Evolutionary conservation across 768 basidiomycete genomes (phyloP).

Genomic region (Galerina sulciceps): DNA sequence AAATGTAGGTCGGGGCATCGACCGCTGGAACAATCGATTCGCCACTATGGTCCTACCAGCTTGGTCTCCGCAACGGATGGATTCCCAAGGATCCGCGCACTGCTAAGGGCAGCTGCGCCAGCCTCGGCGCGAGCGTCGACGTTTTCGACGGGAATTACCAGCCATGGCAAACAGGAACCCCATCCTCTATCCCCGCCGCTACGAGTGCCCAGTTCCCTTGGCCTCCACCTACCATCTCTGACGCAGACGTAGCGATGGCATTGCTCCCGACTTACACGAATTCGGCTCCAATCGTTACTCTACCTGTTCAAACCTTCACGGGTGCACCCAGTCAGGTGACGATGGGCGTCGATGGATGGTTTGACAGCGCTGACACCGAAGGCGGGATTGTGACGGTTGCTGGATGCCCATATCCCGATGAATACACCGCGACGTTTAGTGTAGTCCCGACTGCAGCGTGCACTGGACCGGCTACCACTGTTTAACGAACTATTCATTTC

Average conservation of each 20-base stretch:
- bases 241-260: no score
- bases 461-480: conserved; percentile 21
- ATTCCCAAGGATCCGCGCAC: conserved; percentile 70
- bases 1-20: conserved; percentile 45
- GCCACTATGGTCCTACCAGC: conserved; percentile 47
- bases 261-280: conserved; percentile 67
- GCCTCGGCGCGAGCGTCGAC: conserved; percentile 40
- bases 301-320: conserved; percentile 56
- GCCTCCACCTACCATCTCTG: conserved; percentile 56
- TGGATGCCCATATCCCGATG: no score
- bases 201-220: conserved; percentile 50
- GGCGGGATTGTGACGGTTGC: no score
- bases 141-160: no score
- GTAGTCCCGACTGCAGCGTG: conserved; percentile 28
- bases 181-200: conserved; percentile 56
- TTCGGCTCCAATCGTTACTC: conserved; percentile 58
- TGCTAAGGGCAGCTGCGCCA: conserved; percentile 63
- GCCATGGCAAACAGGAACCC: conserved; percentile 69
- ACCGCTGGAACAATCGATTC: conserved; percentile 39
- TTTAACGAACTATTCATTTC: no score
- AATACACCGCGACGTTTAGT: conserved; percentile 34
- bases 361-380: conserved; percentile 50
- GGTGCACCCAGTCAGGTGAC: conserved; percentile 43
- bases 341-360: conserved; percentile 60
- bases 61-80: no score